Conservation (phyloP, 192 early-diverging fungal genomes). For the Gryganskiella cystojenkinii region DNA sequence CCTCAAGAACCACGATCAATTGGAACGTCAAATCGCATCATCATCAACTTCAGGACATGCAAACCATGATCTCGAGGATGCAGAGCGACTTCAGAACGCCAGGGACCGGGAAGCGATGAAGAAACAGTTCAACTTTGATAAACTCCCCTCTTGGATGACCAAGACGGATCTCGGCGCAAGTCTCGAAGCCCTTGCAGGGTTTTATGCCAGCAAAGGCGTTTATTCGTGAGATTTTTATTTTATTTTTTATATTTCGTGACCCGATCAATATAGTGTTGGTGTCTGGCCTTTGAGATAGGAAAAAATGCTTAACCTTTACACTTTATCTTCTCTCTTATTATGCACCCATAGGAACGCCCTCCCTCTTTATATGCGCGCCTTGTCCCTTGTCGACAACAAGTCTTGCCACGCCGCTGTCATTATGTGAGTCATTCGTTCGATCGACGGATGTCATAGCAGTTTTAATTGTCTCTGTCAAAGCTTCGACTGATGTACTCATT, state of each 20-base stretch:
- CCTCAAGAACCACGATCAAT: conserved; percentile 33
- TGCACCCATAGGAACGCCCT: conserved; percentile 55
- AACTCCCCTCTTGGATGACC: conserved; percentile 65
- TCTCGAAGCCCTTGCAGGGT: conserved; percentile 63
- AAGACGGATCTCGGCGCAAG: conserved; percentile 63
- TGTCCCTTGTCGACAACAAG: conserved; percentile 52
- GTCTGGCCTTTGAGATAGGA: no score
- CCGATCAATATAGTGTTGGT: not conserved
- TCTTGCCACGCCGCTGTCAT: conserved; percentile 64
- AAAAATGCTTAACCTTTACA: no score
- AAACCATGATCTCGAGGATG: conserved; percentile 16
- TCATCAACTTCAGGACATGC: no score
- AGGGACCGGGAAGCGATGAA: conserved; percentile 30
- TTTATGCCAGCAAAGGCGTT: conserved; percentile 61
- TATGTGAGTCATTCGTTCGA: conserved; percentile 65
- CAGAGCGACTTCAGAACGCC: conserved; percentile 24
- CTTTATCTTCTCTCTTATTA: not conserved
- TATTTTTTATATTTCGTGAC: not conserved
- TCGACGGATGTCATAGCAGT: no score
- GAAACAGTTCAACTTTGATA: conserved; percentile 57
- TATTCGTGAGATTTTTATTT: conserved; percentile 53
- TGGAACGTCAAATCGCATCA: not conserved
- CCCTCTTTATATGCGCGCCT: conserved; percentile 64
- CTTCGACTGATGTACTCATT: no score
- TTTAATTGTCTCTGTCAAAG: no score